A percentile compares a stretch with the other conserved stretches of the same genome.
Evolutionary conservation across 2,329 filamentous ascomycete species (phyloP).

Genomic region (Emericellopsis cladophorae): DNA sequence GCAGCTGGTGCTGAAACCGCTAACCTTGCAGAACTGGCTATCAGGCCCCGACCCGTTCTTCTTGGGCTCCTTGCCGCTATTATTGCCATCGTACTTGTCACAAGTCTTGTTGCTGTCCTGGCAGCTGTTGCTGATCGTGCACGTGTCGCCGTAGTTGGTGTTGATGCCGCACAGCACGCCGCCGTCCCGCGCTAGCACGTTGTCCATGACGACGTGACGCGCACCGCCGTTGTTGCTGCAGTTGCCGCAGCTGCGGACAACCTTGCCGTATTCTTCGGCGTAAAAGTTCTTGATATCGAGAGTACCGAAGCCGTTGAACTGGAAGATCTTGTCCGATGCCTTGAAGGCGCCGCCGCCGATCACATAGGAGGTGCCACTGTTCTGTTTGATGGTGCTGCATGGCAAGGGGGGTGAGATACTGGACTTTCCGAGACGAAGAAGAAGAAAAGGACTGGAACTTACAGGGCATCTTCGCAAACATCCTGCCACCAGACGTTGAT

Average conservation of each 20-base stretch:
- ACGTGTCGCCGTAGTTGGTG: no score
- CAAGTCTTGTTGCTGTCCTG: no score
- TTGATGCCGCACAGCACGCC: no score
- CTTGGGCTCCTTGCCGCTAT: slow-evolving; percentile 14
- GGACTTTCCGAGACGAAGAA: no score
- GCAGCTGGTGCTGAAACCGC: slow-evolving; percentile 1
- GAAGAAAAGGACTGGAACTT: no score
- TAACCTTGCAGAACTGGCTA: slow-evolving; percentile 6
- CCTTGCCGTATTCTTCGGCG: slow-evolving; percentile 31
- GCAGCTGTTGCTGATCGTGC: no score
- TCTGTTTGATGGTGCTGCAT: slow-evolving; percentile 12
- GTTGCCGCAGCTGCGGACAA: slow-evolving; percentile 6
- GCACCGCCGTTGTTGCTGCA: no score
- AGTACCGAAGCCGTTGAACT: slow-evolving; percentile 31
- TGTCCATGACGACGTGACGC: no score
- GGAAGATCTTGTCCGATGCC: slow-evolving; percentile 20
- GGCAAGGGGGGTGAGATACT: no score
- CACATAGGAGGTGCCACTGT: slow-evolving; percentile 11
- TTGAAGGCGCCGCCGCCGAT: no score
- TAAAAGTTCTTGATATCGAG: slow-evolving; percentile 25
- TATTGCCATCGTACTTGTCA: no score
- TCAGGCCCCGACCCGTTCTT: slow-evolving; percentile 23
- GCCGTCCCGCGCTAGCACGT: no score
- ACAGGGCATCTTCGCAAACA: slow-evolving; percentile 20
- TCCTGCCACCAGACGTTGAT: slow-evolving; percentile 26